phyloP scores from a whole-genome alignment of 352 stramenopile species.

The Pythium vanterpoolii region DNA sequence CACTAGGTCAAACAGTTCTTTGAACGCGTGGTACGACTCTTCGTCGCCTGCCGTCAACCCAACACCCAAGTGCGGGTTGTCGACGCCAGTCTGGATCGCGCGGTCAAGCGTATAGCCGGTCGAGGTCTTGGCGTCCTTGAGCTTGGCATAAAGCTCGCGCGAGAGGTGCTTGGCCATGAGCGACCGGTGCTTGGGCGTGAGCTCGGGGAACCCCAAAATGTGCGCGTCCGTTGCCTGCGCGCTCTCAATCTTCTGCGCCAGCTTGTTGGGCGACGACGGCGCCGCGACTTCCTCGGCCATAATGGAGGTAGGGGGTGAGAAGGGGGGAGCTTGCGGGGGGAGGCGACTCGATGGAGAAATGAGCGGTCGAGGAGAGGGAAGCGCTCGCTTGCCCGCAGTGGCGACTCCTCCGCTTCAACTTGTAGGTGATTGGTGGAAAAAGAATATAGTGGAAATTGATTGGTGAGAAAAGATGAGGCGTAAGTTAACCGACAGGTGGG shows the following conservation, averaged over 20 bases:
- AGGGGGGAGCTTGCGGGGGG: not conserved
- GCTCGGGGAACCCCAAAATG: constrained; percentile 62
- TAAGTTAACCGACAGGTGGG: not conserved
- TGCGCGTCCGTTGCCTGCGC: constrained; percentile 68
- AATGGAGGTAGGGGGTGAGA: not conserved
- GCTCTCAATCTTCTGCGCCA: constrained; percentile 77
- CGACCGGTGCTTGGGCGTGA: constrained; percentile 79
- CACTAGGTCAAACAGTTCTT: constrained; percentile 79
- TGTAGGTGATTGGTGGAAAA: constrained; percentile 3
- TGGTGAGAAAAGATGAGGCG: not conserved
- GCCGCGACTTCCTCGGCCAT: constrained; percentile 24
- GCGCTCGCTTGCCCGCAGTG: too few relatives aligned
- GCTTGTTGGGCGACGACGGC: constrained; percentile 65
- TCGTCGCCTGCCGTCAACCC: constrained; percentile 85
- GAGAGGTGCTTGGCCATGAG: constrained; percentile 84
- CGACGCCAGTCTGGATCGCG: constrained; percentile 85
- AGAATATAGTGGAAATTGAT: not conserved
- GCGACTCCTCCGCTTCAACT: constrained; percentile 6
- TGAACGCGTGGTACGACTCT: constrained; percentile 79
- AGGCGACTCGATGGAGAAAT: constrained; percentile 17
- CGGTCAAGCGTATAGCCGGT: constrained; percentile 78
- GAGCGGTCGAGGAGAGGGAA: constrained; percentile 6
- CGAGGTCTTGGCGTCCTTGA: constrained; percentile 49
- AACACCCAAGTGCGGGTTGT: constrained; percentile 78
- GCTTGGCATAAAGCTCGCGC: constrained; percentile 75